Conservation (phyloP, 2,329 filamentous ascomycete species). For the Penicillium sp. region DNA sequence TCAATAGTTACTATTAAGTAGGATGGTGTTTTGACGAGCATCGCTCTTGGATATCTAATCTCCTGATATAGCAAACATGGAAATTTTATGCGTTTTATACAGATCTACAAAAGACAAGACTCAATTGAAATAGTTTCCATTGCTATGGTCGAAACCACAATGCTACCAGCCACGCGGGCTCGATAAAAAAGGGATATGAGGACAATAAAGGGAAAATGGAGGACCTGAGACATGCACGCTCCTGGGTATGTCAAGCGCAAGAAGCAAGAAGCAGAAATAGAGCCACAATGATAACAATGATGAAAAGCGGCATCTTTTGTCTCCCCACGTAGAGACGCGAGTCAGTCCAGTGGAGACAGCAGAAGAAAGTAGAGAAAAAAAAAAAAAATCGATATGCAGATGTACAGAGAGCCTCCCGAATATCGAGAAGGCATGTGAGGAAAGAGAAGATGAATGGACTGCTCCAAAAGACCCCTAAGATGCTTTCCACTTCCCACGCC, state of each 20-base stretch:
- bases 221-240: slow-evolving; percentile 24
- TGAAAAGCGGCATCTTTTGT: not conserved
- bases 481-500: slow-evolving; percentile 33
- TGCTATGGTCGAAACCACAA: slow-evolving; percentile 13
- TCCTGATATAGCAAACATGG: too few relatives aligned
- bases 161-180: slow-evolving; percentile 7
- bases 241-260: slow-evolving; percentile 21
- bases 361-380: slow-evolving; percentile 20
- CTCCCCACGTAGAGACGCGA: slow-evolving; percentile 2
- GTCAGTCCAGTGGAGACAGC: slow-evolving; percentile 17
- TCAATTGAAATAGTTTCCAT: slow-evolving; percentile 10
- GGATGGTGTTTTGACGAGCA: not conserved
- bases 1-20: not conserved
- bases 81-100: too few relatives aligned
- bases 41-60: not conserved
- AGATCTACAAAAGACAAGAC: not conserved
- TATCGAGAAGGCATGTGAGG: slow-evolving; percentile 6
- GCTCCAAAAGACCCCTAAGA: slow-evolving; percentile 31
- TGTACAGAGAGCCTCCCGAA: slow-evolving; percentile 14
- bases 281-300: slow-evolving; percentile 9
- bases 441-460: slow-evolving; percentile 25
- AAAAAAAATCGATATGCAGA: slow-evolving; percentile 15
- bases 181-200: slow-evolving; percentile 14
- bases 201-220: slow-evolving; percentile 11
- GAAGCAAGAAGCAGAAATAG: slow-evolving; percentile 11